Evolutionary conservation across 1,284 basidiomycete genomes (phyloP).

Genomic region (Leccinum pachyderme): DNA sequence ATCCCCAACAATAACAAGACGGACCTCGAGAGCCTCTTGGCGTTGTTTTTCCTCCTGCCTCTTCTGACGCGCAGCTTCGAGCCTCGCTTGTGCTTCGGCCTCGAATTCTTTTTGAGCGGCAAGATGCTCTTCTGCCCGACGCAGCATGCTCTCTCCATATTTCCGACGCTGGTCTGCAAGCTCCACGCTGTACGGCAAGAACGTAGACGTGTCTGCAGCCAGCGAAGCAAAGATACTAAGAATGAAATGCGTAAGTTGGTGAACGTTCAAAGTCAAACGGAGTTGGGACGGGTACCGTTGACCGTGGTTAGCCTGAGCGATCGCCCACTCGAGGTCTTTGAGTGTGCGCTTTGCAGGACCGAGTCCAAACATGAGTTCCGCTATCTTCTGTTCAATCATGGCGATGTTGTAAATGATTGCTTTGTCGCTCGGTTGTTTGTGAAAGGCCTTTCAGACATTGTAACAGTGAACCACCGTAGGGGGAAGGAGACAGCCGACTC

Average conservation of each 20-base stretch:
- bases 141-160: constrained; percentile 84
- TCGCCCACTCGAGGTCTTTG: constrained; percentile 73
- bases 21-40: constrained; percentile 59
- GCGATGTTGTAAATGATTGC: constrained; percentile 91
- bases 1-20: not conserved
- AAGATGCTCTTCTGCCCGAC: constrained; percentile 56
- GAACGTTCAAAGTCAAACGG: not conserved
- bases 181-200: constrained; percentile 82
- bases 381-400: constrained; percentile 93
- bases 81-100: constrained; percentile 71
- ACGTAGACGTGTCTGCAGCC: constrained; percentile 65
- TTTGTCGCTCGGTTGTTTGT: constrained; percentile 82
- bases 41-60: constrained; percentile 68
- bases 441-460: constrained; percentile 58
- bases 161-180: constrained; percentile 85
- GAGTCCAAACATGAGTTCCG: constrained; percentile 80
- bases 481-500: not conserved
- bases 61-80: constrained; percentile 70
- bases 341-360: constrained; percentile 74
- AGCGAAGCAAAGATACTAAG: constrained; percentile 78
- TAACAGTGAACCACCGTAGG: constrained; percentile 45
- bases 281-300: constrained; percentile 56
- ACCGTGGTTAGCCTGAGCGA: constrained; percentile 83
- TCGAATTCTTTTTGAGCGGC: constrained; percentile 75
- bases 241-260: not conserved